phyloP scores from a whole-genome alignment of 202 grass and related monocot genomes.

The Sporobolus alterniflorus region DNA sequence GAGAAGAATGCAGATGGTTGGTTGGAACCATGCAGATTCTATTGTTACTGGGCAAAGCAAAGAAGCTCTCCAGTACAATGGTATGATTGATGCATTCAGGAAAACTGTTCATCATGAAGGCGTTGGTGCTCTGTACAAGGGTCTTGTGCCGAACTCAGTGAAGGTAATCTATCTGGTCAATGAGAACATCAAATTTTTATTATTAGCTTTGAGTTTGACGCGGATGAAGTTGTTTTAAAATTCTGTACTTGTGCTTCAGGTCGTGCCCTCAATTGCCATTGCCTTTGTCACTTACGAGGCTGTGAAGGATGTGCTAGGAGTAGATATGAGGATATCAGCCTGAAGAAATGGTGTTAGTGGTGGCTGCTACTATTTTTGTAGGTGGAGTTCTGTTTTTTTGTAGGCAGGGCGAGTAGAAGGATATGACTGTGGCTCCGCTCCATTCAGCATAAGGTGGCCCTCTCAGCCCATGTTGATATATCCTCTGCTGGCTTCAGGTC shows the following conservation, averaged over 20 bases:
- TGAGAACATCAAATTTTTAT: neutral
- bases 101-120: constrained; percentile 95
- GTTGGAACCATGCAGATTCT: constrained; percentile 90
- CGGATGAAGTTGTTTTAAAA: neutral
- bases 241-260: constrained; percentile 44
- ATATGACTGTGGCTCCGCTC: constrained; percentile 55
- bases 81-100: constrained; percentile 95
- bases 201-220: neutral
- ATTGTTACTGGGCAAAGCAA: constrained; percentile 76
- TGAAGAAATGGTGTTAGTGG: constrained; percentile 52
- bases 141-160: constrained; percentile 94
- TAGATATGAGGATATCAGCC: constrained; percentile 98
- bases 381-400: constrained; percentile 65
- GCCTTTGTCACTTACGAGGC: constrained; percentile 95
- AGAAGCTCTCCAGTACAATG: constrained; percentile 74
- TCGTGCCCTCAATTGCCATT: constrained; percentile 94
- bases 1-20: constrained; percentile 99
- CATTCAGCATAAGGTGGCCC: constrained; percentile 68
- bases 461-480: constrained; percentile 66
- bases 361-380: constrained; percentile 72
- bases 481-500: constrained; percentile 63
- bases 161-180: constrained; percentile 58
- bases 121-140: constrained; percentile 93
- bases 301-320: constrained; percentile 97
- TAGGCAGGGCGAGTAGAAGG: constrained; percentile 60